Evolutionary conservation across 148 eudicot species (phyloP), one percentile per base, ranked within the genome.

Genomic region (Drosera capensis): DNA sequence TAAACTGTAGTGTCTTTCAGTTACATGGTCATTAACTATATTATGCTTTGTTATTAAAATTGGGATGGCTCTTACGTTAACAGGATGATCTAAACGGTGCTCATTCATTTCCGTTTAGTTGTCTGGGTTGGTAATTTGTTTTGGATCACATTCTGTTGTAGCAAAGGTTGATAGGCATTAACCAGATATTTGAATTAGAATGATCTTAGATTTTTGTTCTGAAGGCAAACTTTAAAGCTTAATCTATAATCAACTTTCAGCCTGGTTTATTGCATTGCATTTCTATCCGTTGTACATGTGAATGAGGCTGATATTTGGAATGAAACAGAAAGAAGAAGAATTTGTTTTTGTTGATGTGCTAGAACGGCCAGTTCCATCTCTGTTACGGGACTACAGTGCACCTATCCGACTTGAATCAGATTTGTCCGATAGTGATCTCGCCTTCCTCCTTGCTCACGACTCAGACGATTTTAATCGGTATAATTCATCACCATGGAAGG

Each of bases 391-490:
- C 40, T 92, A 75, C 70, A 81, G 95, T 57, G 88, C 90, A 48
- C 99, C 99, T 40, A 71, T 92, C 51, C 79, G 94, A 37, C 81
- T 92, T 6, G 75, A 76, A 49, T 73, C 95, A 54, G 99, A 90
- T 74, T 75, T 81, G 14, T 59, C 80, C 45, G 95, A 92, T 22
- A 63, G 50, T 54, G 94, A 85, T 69, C 67, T 92, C 45, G 73
- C 56, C 66, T 85, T 92, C 77, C 99, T 92, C 40, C 88, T 92
- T 30, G 99, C 99, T 51, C 67, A 92, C 66, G 99, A 92, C 61
- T 85, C 95, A 2, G 95, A 92, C 64, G 95, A 76, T 67, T 92
- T 85, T 59, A 92, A 85, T 71, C 86, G 95, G 99, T 85, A 79
- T 41, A 49, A 51, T 23, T 25, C 31, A 25, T 45, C 14, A 15